These are phyloP conservation scores for Phaffomyces opuntiae DNA, from an alignment of 805 yeast genomes.

Conservation along the genomic window DNA sequence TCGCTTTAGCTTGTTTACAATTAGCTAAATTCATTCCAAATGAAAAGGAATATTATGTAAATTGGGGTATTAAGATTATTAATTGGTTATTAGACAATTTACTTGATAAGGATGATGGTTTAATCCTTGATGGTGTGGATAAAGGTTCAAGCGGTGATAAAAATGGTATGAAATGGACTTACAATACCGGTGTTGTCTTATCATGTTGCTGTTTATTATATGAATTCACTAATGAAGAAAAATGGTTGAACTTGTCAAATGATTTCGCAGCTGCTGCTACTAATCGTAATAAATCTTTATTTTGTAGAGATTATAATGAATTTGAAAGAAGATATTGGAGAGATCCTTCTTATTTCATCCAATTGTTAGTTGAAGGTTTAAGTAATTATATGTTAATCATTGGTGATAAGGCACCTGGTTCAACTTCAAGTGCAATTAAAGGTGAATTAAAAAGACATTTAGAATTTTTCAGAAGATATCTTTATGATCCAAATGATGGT, in stretches of 20 bases:
- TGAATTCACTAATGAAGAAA: constrained; percentile 40
- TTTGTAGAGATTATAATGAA: constrained; percentile 49
- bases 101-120: constrained; percentile 46
- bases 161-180: constrained; percentile 54
- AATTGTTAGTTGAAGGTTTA: constrained; percentile 57
- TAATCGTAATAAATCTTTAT: constrained; percentile 47
- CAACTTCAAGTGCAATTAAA: constrained; percentile 24
- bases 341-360: constrained; percentile 56
- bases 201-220: constrained; percentile 47
- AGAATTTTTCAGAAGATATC: constrained; percentile 48
- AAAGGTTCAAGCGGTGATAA: constrained; percentile 31
- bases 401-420: constrained; percentile 31
- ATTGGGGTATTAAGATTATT: constrained; percentile 53
- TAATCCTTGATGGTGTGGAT: constrained; percentile 55
- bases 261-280: constrained; percentile 48
- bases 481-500: constrained; percentile 51
- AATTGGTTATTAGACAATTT: constrained; percentile 49
- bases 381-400: constrained; percentile 55
- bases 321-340: constrained; percentile 53
- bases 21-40: constrained; percentile 46
- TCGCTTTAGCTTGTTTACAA: constrained; percentile 55
- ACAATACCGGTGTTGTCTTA: constrained; percentile 61
- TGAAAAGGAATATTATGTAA: constrained; percentile 39
- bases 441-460: constrained; percentile 47
- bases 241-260: constrained; percentile 35